Base-by-base conservation (phyloP, 495 filamentous ascomycete genomes). In the Neurospora sp. region DNA sequence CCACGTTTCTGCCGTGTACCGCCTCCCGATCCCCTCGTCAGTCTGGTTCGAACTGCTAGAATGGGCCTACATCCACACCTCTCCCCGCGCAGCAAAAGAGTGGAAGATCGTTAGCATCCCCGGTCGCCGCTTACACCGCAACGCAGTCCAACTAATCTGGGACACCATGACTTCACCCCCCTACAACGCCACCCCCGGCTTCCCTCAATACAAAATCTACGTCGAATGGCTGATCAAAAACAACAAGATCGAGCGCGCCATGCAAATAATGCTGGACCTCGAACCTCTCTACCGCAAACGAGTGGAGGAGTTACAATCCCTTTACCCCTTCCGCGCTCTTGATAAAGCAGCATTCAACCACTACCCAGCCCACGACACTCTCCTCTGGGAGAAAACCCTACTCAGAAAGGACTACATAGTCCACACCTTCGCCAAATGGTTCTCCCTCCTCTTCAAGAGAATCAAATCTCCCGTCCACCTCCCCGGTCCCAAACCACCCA, bases 1-100 rank as follows among this genome's bases (percentile, higher is more conserved):
- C 59, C 69, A 75, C 44, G 45, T 83, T 44, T 80, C 79, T 8
- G 70, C 69, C 8, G 70, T 10, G 0, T 78, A 79, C 39, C 14
- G 61, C n/a, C 77, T 84, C 14, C 69, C 72, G 3, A 78, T 84
- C 22, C 70, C 82, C 2, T 41, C 41, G 2, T 41, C 71, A 12
- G 65, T 79, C 40, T 83, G 82, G 82, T 76, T 75, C 37, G 74
- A 77, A 1, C 72, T 84, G 9, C 71, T 84, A 17, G 75, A 80
- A 53, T 83, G 82, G 82, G 74, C 80, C 12, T 77, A 81, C 69
- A 69, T 83, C 41, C 75, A 77, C 73, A 69, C 73, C 27, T 71
- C 75, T 1, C 76, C 74, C 22, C 74, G 80, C 4, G 69, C 70
- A 37, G 71, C 74, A 12, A 75, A 71, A 3, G 79, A 74, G n/a